These are phyloP conservation scores for Cryphonectria naterciae DNA, from an alignment of 2,329 filamentous ascomycete species.

Conservation along the genomic window DNA sequence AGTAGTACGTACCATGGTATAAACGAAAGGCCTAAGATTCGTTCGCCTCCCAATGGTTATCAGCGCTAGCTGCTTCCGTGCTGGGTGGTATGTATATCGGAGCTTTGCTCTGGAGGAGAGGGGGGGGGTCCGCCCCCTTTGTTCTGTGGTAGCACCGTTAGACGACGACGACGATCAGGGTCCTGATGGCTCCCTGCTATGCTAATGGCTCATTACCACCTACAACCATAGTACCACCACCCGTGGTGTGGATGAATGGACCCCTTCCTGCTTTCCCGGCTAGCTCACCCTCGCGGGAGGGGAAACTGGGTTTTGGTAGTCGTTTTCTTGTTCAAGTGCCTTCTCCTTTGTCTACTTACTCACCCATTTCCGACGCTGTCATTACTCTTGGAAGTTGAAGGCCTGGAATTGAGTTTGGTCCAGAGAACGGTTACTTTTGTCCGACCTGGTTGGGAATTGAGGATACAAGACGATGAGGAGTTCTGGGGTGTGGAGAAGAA, in stretches of 20 bases:
- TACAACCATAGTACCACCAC: neutral
- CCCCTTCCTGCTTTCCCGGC: neutral
- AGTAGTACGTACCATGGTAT: neutral
- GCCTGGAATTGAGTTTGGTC: neutral
- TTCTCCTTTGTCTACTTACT: neutral
- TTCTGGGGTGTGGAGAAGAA: neutral
- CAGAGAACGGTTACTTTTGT: neutral
- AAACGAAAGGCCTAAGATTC: neutral
- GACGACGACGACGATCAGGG: slow-evolving; percentile 10
- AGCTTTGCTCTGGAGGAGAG: neutral
- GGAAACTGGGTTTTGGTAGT: neutral
- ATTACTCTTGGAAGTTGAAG: neutral
- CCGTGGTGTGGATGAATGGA: no score
- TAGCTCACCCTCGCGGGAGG: neutral
- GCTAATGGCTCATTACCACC: neutral
- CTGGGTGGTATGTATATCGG: neutral
- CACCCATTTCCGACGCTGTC: neutral
- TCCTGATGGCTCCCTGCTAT: neutral
- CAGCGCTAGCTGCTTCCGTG: neutral
- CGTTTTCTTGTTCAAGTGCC: neutral
- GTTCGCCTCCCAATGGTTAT: neutral
- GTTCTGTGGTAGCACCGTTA: neutral
- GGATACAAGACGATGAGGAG: neutral
- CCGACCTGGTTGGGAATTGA: neutral
- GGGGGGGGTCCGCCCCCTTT: no score